Evolutionary conservation across 495 filamentous ascomycete species (phyloP).

Genomic region (Neurospora sp.): DNA sequence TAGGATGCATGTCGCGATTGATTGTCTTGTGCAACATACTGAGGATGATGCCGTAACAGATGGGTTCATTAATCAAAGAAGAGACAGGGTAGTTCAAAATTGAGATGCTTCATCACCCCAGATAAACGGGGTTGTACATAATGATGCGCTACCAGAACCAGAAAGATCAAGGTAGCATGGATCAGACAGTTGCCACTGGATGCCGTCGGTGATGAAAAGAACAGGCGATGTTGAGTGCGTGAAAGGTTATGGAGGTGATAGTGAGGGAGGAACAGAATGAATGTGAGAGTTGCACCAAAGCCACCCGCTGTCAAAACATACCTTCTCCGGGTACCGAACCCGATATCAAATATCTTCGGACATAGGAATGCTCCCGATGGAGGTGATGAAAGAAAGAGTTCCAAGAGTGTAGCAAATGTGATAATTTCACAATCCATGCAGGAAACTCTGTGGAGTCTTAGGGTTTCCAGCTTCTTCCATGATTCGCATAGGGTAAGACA

Average conservation of each 20-base stretch:
- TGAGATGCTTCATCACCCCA: not conserved
- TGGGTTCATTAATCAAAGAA: not conserved
- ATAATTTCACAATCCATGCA: not conserved
- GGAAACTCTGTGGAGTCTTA: not conserved
- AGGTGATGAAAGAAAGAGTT: not conserved
- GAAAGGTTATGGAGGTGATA: not conserved
- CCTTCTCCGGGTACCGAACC: not conserved
- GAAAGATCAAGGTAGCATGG: not conserved
- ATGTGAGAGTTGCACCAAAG: not conserved
- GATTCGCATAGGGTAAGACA: not conserved
- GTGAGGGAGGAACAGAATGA: not conserved
- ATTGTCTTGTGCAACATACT: not conserved
- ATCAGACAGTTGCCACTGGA: not conserved
- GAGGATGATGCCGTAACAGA: not conserved
- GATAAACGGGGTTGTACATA: not conserved
- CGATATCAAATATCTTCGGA: not conserved
- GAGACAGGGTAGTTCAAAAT: not conserved
- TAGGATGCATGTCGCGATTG: not conserved
- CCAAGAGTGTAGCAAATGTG: not conserved
- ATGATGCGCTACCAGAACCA: not conserved
- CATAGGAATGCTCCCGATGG: not conserved
- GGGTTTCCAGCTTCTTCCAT: not conserved
- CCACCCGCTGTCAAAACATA: not conserved
- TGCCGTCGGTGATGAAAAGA: not conserved
- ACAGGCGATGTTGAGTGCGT: not conserved